Evolutionary conservation across 169 alveolate species (phyloP).

Genomic region (Cryptosporidium ryanae): DNA sequence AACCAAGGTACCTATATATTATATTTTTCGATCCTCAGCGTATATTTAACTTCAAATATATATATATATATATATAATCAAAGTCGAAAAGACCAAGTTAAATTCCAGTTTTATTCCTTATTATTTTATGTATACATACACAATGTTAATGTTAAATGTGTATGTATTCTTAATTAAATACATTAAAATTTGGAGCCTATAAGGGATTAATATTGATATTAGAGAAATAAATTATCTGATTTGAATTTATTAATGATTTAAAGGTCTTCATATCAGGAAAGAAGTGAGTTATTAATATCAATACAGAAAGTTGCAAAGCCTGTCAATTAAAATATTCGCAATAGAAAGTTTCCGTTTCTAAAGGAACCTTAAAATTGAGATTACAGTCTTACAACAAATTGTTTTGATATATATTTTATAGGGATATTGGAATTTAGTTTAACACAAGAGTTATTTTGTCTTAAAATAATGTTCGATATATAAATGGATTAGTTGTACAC

Average conservation of each 20-base stretch:
- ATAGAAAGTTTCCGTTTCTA: conserved; percentile 21
- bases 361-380: conserved; percentile 55
- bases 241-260: conserved; percentile 37
- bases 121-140: too few relatives aligned
- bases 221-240: conserved; percentile 33
- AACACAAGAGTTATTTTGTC: neutral
- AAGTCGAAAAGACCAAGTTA: neutral
- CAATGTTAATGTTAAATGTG: too few relatives aligned
- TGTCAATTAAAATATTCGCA: conserved; percentile 31
- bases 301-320: conserved; percentile 58
- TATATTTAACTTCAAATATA: conserved; percentile 9
- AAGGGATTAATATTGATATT: conserved; percentile 42
- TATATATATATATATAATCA: conserved; percentile 1
- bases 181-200: conserved; percentile 27
- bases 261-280: conserved; percentile 68
- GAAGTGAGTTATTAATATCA: conserved; percentile 45
- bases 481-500: neutral
- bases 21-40: neutral
- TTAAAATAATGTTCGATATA: neutral
- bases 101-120: too few relatives aligned
- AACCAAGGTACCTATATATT: neutral
- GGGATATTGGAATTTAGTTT: conserved; percentile 16
- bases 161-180: conserved; percentile 24
- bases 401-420: conserved; percentile 44
- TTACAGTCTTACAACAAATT: conserved; percentile 61